Evolutionary conservation across 768 basidiomycete genomes (phyloP), one percentile per base, ranked within the genome.

Genomic region (Filobasidium wieringae): DNA sequence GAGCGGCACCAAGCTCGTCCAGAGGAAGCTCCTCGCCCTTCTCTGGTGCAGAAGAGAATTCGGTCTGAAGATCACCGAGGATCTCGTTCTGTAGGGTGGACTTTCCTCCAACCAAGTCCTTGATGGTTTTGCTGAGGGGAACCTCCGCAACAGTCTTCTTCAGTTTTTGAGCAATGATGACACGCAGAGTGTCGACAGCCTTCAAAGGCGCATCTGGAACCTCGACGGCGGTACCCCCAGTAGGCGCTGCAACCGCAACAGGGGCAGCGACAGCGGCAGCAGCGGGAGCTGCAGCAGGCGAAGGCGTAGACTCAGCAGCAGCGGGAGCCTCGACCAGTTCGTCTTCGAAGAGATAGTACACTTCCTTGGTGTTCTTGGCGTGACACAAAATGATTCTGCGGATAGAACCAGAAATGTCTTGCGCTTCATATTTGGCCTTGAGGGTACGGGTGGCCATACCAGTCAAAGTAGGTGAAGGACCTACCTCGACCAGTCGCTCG

Each of bases 81-180:
- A 99, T 96, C 73, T 99, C 95, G 72, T 99, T 99, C 76, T 97
- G 95, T 59, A 99, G 79, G 0, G 95, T 99, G 17, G 93, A 97
- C 76, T 99, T 99, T 63, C 95, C 95, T 29, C 90, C 90, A 45
- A 95, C 92, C 55, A 99, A 85, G 67, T 99, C 95, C 75, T 99
- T 97, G 79, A 99, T 91, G 0, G 90, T 86, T 75, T 99, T 99
- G 60, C 83, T 80, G 7, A 91, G 77, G 4, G 91, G 88, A 56
- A 97, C 78, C 67, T 97, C 95, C 50, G 84, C 81, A 29, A 91
- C 79, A 55, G 79, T 81, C 80, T 99, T 99, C 84, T 99, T 99
- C 68, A 99, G 77, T 76, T 99, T 99, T 78, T 99, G 95, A 0
- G 95, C 90, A 58, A 99, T 86, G 72, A 97, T 84, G 63, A 83